phyloP scores from a whole-genome alignment of 2,329 filamentous ascomycete genomes.

The Penicillium aurantiogriseum region DNA sequence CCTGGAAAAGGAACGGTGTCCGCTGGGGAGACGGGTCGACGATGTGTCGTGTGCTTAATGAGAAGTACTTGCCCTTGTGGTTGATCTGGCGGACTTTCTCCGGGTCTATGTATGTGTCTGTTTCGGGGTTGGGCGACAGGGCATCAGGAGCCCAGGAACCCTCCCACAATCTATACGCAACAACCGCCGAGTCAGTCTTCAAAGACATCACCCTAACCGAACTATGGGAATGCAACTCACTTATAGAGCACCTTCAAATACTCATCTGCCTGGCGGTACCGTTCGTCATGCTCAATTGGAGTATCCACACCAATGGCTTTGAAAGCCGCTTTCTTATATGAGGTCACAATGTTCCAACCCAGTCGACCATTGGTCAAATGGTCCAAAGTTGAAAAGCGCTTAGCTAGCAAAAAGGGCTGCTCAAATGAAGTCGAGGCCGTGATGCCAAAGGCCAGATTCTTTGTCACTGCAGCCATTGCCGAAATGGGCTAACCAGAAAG shows the following conservation, averaged over 20 bases:
- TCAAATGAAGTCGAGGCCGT: constrained; percentile 64
- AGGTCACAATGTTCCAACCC: constrained; percentile 67
- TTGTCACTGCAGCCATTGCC: constrained; percentile 66
- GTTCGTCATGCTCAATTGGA: constrained; percentile 60
- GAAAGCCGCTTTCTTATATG: constrained; percentile 62
- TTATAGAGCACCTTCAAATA: constrained; percentile 64
- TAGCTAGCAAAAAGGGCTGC: constrained; percentile 61
- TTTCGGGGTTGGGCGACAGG: constrained; percentile 52
- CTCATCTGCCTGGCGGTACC: constrained; percentile 62
- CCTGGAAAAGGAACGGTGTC: constrained; percentile 59
- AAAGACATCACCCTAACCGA: not conserved
- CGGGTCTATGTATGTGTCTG: constrained; percentile 59
- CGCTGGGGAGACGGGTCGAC: constrained; percentile 58
- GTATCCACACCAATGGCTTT: constrained; percentile 61
- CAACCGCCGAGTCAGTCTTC: not conserved
- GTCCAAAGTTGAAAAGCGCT: constrained; percentile 62
- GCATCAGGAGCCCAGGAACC: constrained; percentile 60
- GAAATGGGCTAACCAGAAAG: constrained; percentile 52
- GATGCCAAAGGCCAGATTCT: constrained; percentile 62
- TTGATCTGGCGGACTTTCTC: constrained; percentile 60
- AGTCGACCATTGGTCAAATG: constrained; percentile 62
- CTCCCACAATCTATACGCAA: constrained; percentile 49
- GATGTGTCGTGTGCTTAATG: constrained; percentile 48
- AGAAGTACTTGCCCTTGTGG: constrained; percentile 58
- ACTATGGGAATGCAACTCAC: constrained; percentile 29